These are phyloP conservation scores for Irpex rosettiformis DNA, from an alignment of 1,284 basidiomycete species.

Conservation along the genomic window DNA sequence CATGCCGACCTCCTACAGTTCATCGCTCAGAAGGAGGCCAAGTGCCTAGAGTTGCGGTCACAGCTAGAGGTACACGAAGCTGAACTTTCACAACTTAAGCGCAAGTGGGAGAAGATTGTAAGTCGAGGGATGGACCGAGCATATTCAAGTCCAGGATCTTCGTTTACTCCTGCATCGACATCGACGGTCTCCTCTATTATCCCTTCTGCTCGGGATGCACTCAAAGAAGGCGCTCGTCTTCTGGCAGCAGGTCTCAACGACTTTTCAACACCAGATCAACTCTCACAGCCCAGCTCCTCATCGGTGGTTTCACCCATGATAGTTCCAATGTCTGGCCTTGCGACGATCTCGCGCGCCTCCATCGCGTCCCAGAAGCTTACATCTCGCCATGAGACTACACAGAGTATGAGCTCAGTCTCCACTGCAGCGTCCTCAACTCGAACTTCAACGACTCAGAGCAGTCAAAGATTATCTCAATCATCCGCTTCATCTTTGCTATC, in stretches of 20 bases:
- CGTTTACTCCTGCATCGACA: background rate
- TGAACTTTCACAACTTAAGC: constrained; percentile 69
- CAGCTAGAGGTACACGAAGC: constrained; percentile 68
- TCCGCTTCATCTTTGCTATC: constrained; percentile 30
- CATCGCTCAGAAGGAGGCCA: constrained; percentile 81
- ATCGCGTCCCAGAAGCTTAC: constrained; percentile 5
- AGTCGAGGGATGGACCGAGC: constrained; percentile 50
- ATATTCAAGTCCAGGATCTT: constrained; percentile 17
- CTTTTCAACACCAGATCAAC: constrained; percentile 14
- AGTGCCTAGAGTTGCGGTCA: constrained; percentile 72
- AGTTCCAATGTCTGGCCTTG: constrained; percentile 12
- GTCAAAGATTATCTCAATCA: constrained; percentile 42
- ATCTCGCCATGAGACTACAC: constrained; percentile 20
- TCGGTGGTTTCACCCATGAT: constrained; percentile 11
- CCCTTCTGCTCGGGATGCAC: constrained; percentile 27
- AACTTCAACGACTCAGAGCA: constrained; percentile 16
- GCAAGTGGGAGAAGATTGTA: constrained; percentile 77
- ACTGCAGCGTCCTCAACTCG: constrained; percentile 23
- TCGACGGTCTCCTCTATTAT: constrained; percentile 12
- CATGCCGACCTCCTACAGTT: constrained; percentile 73
- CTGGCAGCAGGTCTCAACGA: constrained; percentile 41
- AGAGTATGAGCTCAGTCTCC: constrained; percentile 25
- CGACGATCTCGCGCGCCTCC: constrained; percentile 13
- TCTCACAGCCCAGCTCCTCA: constrained; percentile 13
- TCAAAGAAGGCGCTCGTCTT: constrained; percentile 63